Evolutionary conservation across 305 asterid genomes (phyloP).

Genomic region (Rubia peregrina): DNA sequence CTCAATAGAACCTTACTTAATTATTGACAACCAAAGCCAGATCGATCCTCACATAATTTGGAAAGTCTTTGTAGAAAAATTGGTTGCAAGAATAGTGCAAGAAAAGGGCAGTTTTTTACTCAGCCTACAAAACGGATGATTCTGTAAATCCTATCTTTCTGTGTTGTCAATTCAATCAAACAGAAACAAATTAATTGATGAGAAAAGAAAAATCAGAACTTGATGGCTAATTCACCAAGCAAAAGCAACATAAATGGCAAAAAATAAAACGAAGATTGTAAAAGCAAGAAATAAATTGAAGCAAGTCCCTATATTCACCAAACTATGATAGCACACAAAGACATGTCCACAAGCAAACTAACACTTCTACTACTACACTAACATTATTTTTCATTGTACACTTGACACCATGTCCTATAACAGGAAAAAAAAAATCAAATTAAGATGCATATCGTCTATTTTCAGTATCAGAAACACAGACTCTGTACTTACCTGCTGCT

Average conservation of each 20-base stretch:
- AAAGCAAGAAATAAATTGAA: background rate
- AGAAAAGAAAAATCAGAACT: background rate
- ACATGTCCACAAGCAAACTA: slow-evolving; percentile 15
- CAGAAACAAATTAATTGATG: slow-evolving; percentile 5
- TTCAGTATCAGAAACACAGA: background rate
- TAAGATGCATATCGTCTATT: background rate
- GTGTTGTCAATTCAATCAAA: slow-evolving; percentile 5
- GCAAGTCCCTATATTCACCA: slow-evolving; percentile 29
- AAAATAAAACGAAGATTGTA: slow-evolving; percentile 22
- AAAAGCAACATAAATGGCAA: slow-evolving; percentile 10
- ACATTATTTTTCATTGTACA: background rate
- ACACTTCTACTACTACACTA: background rate
- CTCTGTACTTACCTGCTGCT: slow-evolving; percentile 54
- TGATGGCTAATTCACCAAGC: slow-evolving; percentile 22
- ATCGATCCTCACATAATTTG: slow-evolving; percentile 2
- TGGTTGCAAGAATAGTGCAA: background rate
- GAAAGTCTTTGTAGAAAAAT: background rate
- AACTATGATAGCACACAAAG: slow-evolving; percentile 28
- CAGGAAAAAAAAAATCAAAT: background rate
- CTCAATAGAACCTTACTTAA: slow-evolving; percentile 28
- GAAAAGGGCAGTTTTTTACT: background rate
- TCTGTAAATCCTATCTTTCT: background rate
- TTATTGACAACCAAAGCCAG: slow-evolving; percentile 22
- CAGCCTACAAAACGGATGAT: background rate
- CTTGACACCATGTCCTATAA: background rate